phyloP scores from a whole-genome alignment of 495 filamentous ascomycete genomes.

The Parmelia sp. region DNA sequence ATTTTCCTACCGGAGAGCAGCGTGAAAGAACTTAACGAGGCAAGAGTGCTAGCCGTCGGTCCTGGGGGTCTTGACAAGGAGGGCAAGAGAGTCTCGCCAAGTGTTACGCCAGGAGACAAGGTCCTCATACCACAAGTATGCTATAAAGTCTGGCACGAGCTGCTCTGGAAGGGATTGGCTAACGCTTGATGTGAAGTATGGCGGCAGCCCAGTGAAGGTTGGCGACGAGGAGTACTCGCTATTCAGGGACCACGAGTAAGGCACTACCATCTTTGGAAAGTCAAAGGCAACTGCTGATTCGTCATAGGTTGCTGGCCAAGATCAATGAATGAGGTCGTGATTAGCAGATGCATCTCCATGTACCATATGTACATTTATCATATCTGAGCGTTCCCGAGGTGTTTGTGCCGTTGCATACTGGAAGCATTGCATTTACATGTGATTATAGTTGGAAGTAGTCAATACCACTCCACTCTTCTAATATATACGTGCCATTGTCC shows the following conservation, averaged over 20 bases:
- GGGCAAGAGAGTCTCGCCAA: slow-evolving; percentile 75
- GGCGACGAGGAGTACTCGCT: slow-evolving; percentile 94
- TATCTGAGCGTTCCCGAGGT: slow-evolving; percentile 8
- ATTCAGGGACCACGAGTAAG: slow-evolving; percentile 95
- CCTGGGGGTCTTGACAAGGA: slow-evolving; percentile 81
- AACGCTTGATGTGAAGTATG: slow-evolving; percentile 57
- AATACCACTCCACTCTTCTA: slow-evolving; percentile 20
- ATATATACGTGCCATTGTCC: background rate
- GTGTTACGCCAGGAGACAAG: slow-evolving; percentile 77
- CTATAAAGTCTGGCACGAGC: slow-evolving; percentile 14
- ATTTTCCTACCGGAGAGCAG: slow-evolving; percentile 96
- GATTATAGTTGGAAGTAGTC: slow-evolving; percentile 10
- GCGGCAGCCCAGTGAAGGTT: slow-evolving; percentile 92
- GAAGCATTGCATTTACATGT: slow-evolving; percentile 26
- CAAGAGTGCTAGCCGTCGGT: slow-evolving; percentile 88
- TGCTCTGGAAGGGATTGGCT: slow-evolving; percentile 24
- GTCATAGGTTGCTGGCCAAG: slow-evolving; percentile 69
- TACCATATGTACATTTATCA: slow-evolving; percentile 24
- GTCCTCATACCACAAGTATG: slow-evolving; percentile 95
- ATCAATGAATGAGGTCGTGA: slow-evolving; percentile 68
- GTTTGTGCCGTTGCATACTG: slow-evolving; percentile 18
- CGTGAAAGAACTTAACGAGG: slow-evolving; percentile 98
- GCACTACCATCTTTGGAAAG: slow-evolving; percentile 22
- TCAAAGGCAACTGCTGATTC: slow-evolving; percentile 26
- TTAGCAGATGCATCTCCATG: slow-evolving; percentile 8